Conservation (phyloP, 192 early-diverging fungal species). For the Backusella parvicylindrica region DNA sequence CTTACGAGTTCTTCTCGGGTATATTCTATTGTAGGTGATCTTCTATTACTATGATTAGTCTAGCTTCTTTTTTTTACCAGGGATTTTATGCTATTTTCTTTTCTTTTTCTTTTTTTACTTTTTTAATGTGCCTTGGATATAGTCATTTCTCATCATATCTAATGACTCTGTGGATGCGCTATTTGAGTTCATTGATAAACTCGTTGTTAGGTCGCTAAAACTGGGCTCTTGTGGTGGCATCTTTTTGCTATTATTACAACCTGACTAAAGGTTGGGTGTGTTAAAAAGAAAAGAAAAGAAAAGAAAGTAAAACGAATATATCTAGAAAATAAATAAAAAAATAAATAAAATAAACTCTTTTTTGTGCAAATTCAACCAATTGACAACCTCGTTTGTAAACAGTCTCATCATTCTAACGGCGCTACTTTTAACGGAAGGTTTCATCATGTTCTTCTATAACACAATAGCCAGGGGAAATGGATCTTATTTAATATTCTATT, state of each 20-base stretch:
- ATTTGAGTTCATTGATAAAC: not conserved
- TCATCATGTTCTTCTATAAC: not conserved
- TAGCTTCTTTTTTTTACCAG: not conserved
- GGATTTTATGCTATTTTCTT: not conserved
- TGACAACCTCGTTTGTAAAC: not conserved
- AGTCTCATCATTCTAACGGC: not conserved
- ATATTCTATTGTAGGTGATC: conserved; percentile 6
- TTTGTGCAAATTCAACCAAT: not conserved
- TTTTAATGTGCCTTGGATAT: not conserved
- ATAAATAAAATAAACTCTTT: not conserved
- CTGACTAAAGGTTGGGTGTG: not conserved
- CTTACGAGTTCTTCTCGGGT: conserved; percentile 17
- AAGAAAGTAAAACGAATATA: too few species aligned
- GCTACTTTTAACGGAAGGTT: not conserved
- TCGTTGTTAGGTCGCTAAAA: not conserved
- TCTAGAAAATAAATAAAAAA: too few species aligned
- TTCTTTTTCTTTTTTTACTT: not conserved
- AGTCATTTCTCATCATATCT: conserved; percentile 8
- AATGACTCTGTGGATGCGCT: not conserved
- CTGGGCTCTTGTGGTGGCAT: conserved; percentile 8
- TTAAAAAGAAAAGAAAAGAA: not conserved
- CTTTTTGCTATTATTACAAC: not conserved
- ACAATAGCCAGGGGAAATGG: not conserved
- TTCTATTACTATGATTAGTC: not conserved
- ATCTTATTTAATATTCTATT: not conserved